Conservation (phyloP, 257 asterid species). For the Prunella vulgaris region DNA sequence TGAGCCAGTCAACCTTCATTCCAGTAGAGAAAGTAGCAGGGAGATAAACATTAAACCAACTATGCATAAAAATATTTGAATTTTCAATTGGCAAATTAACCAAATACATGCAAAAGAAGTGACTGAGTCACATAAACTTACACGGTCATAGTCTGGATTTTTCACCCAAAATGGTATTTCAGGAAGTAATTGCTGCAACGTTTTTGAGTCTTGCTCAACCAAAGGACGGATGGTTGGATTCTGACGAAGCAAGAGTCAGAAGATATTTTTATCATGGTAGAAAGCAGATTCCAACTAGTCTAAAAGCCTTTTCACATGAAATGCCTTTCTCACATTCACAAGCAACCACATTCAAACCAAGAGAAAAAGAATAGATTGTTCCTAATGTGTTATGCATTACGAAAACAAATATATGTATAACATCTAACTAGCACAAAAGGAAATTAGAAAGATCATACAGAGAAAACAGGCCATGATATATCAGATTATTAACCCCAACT, state of each 20-base stretch:
- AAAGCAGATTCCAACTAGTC: conserved; percentile 12
- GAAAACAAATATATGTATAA: background rate
- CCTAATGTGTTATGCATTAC: background rate
- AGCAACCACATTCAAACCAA: background rate
- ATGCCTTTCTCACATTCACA: background rate
- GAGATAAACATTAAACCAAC: conserved; percentile 11
- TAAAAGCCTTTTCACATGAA: conserved; percentile 2
- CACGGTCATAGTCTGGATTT: conserved; percentile 93
- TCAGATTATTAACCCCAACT: background rate
- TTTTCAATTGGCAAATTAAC: conserved; percentile 6
- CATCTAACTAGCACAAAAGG: background rate
- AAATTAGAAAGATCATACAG: background rate
- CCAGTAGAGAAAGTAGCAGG: conserved; percentile 20
- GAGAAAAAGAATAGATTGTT: background rate
- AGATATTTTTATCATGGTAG: background rate
- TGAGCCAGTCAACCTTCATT: conserved; percentile 80
- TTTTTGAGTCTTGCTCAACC: conserved; percentile 68
- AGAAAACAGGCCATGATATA: background rate
- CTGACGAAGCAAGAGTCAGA: conserved; percentile 41
- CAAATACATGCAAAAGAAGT: conserved; percentile 13
- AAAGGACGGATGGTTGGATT: conserved; percentile 75
- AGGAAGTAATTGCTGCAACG: conserved; percentile 65
- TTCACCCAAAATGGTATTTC: conserved; percentile 97
- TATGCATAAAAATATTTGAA: background rate
- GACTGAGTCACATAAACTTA: conserved; percentile 38